Percentiles rank a stretch among this genome's conserved stretches.
Conservation (phyloP, 352 stramenopile genomes). For the Globisporangium irregulare region DNA sequence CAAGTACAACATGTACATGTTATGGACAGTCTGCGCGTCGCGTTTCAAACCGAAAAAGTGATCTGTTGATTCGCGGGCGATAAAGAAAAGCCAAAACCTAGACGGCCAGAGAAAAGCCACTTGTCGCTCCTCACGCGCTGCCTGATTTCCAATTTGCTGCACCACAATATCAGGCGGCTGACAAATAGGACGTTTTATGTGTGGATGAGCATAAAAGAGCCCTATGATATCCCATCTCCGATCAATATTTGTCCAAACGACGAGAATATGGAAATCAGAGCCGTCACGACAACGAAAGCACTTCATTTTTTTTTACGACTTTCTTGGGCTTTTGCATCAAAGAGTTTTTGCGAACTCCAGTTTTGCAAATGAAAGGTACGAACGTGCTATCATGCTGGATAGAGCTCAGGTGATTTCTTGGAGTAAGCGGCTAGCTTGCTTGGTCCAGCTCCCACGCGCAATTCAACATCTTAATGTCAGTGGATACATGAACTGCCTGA, state of each 20-base stretch:
- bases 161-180: constrained; percentile 14
- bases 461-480: too few relatives aligned
- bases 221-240: constrained; percentile 13
- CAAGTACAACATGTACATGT: too few relatives aligned
- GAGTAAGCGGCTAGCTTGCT: too few relatives aligned
- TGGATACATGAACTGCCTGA: too few relatives aligned
- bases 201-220: background rate
- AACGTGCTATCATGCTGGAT: too few relatives aligned
- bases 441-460: too few relatives aligned
- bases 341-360: background rate
- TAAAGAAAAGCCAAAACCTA: background rate
- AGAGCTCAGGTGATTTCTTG: background rate
- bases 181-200: background rate
- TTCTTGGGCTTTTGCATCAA: background rate
- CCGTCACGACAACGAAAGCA: background rate
- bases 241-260: background rate
- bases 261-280: background rate
- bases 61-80: background rate
- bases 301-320: background rate
- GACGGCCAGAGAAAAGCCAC: background rate
- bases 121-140: background rate
- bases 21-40: background rate
- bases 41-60: background rate
- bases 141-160: constrained; percentile 4
- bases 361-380: background rate